Conservation (phyloP, 1,139 yeast species). For the Candida smagusa region DNA sequence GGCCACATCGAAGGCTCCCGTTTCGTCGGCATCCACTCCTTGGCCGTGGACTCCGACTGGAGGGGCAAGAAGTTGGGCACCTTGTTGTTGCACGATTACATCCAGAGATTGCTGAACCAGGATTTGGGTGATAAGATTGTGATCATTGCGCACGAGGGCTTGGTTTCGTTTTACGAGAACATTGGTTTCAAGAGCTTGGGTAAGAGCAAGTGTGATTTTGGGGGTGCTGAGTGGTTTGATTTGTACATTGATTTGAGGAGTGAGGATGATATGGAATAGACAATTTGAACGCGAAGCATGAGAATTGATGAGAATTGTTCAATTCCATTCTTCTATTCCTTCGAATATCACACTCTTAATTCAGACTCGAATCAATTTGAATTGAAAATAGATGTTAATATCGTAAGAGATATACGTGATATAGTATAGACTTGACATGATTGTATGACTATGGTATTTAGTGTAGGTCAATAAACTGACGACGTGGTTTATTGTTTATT, state of each 20-base stretch:
- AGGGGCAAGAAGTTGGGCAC: slow-evolving; percentile 83
- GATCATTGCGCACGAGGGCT: slow-evolving; percentile 65
- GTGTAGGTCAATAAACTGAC: too few relatives aligned
- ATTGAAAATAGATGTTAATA: too few relatives aligned
- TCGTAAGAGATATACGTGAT: too few relatives aligned
- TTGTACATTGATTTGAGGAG: slow-evolving; percentile 60
- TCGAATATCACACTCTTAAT: too few relatives aligned
- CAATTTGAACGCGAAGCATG: too few relatives aligned
- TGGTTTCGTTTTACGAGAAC: slow-evolving; percentile 74
- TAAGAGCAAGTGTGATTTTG: slow-evolving; percentile 55
- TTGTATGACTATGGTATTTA: too few relatives aligned
- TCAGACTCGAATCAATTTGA: too few relatives aligned
- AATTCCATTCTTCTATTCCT: too few relatives aligned
- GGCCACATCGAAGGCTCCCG: slow-evolving; percentile 80
- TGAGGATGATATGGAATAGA: slow-evolving; percentile 41
- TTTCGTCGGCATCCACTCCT: slow-evolving; percentile 76
- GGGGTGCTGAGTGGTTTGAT: slow-evolving; percentile 65
- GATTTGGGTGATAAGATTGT: slow-evolving; percentile 78
- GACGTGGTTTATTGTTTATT: too few relatives aligned
- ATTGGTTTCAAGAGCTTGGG: slow-evolving; percentile 75
- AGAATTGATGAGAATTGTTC: too few relatives aligned
- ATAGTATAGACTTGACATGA: too few relatives aligned
- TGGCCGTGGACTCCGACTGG: slow-evolving; percentile 75
- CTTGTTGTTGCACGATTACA: slow-evolving; percentile 78
- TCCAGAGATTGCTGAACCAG: slow-evolving; percentile 85